phyloP scores from a whole-genome alignment of 2,329 filamentous ascomycete genomes.

The Pestalotiopsis fici region DNA sequence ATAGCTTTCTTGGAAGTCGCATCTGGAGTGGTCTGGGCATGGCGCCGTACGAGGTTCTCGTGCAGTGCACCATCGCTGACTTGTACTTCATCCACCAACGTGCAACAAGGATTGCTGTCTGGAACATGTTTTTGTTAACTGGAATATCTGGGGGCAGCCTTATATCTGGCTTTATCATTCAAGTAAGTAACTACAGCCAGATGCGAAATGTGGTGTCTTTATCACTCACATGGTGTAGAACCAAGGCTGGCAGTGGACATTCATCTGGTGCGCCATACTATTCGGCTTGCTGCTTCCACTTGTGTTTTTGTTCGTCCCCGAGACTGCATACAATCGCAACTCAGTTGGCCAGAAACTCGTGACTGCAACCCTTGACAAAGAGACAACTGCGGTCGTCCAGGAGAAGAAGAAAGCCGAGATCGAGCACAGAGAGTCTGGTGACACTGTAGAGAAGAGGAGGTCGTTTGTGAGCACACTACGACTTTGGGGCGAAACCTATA shows the following conservation, averaged over 20 bases:
- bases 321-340: conserved; percentile 47
- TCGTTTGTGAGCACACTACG: conserved; percentile 33
- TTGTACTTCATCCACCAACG: conserved; percentile 48
- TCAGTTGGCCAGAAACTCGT: conserved; percentile 19
- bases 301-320: conserved; percentile 49
- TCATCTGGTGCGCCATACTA: conserved; percentile 47
- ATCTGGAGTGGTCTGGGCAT: conserved; percentile 49
- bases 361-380: neutral
- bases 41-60: conserved; percentile 52
- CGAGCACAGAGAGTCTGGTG: conserved; percentile 21
- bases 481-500: conserved; percentile 36
- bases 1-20: conserved; percentile 45
- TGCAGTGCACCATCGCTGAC: conserved; percentile 51
- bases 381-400: conserved; percentile 8
- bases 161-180: conserved; percentile 41
- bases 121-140: conserved; percentile 40
- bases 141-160: conserved; percentile 42
- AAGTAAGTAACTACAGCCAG: conserved; percentile 17
- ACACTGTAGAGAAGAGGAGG: conserved; percentile 29
- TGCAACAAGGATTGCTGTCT: conserved; percentile 41
- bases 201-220: neutral
- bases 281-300: conserved; percentile 42
- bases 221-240: conserved; percentile 16
- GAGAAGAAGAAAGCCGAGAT: conserved; percentile 15
- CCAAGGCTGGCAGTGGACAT: conserved; percentile 44